These are phyloP conservation scores for Talaromyces nanjingensis DNA, from an alignment of 495 filamentous ascomycete species.

Conservation along the genomic window DNA sequence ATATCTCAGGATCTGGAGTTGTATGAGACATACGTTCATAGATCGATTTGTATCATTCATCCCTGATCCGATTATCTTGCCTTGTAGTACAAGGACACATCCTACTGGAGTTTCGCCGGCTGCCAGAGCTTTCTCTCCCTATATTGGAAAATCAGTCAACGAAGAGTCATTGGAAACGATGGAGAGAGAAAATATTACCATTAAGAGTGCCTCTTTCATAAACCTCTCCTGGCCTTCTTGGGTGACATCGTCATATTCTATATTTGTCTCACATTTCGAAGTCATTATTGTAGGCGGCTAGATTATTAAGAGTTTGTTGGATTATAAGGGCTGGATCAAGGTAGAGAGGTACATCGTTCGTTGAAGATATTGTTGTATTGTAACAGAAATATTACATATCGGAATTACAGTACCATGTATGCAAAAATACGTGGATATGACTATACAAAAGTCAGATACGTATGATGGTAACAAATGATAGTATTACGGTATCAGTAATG, in stretches of 20 bases:
- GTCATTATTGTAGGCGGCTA: not conserved
- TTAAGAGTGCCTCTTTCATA: constrained; percentile 64
- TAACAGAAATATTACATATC: not conserved
- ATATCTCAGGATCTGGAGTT: not conserved
- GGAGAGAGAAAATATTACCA: constrained; percentile 39
- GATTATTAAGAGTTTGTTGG: not conserved
- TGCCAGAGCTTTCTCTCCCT: constrained; percentile 75
- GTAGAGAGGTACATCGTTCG: not conserved
- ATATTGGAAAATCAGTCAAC: constrained; percentile 9
- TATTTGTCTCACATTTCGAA: not conserved
- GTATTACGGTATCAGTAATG: not conserved
- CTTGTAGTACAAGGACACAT: constrained; percentile 78
- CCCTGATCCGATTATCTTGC: constrained; percentile 69
- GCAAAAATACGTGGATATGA: not conserved
- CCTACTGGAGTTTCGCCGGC: constrained; percentile 91
- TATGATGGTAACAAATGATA: not conserved
- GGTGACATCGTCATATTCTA: not conserved
- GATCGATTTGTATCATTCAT: constrained; percentile 96
- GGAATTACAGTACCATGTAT: not conserved
- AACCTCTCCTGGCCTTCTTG: constrained; percentile 44
- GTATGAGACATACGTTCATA: constrained; percentile 49
- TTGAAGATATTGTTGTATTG: not conserved
- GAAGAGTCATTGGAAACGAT: not conserved
- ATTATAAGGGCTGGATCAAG: not conserved
- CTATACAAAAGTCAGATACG: not conserved